These are phyloP conservation scores for Logfia minima DNA, from an alignment of 129 eudicot species.

Conservation along the genomic window DNA sequence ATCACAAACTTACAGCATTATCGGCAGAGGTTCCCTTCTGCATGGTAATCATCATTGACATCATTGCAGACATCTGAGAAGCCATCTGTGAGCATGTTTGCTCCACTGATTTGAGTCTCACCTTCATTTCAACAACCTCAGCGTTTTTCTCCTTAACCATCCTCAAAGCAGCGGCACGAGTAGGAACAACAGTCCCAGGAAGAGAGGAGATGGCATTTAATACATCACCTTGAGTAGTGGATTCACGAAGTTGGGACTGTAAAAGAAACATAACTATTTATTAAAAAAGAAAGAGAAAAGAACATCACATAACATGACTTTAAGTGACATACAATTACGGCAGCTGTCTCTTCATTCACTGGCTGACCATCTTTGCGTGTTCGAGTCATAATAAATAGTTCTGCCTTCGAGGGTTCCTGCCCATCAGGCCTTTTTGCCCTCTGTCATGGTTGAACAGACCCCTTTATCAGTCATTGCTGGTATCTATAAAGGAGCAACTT, in stretches of 20 bases:
- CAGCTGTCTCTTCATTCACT: constrained; percentile 53
- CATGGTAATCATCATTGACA: constrained; percentile 54
- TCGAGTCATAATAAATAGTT: constrained; percentile 56
- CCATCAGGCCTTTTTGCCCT: constrained; percentile 55
- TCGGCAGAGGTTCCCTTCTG: constrained; percentile 24
- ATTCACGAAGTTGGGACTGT: constrained; percentile 50
- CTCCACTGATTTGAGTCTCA: constrained; percentile 50
- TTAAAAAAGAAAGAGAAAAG: neutral
- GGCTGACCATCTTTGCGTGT: constrained; percentile 59
- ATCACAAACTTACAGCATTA: constrained; percentile 31
- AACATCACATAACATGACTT: neutral
- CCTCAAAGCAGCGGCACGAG: constrained; percentile 42
- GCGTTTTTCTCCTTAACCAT: constrained; percentile 45
- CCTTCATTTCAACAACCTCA: constrained; percentile 51
- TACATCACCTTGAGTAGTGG: constrained; percentile 25
- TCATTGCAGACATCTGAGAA: constrained; percentile 56
- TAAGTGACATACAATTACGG: constrained; percentile 43
- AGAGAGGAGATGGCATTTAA: constrained; percentile 28
- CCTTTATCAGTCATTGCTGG: neutral
- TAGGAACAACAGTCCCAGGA: constrained; percentile 29
- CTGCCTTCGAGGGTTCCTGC: constrained; percentile 52
- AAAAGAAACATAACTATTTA: constrained; percentile 5
- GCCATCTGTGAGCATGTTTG: constrained; percentile 60
- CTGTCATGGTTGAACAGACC: constrained; percentile 27
- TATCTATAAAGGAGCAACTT: constrained; percentile 2